Conservation (phyloP, 805 yeast species). For the Martiniozyma abietophila region DNA sequence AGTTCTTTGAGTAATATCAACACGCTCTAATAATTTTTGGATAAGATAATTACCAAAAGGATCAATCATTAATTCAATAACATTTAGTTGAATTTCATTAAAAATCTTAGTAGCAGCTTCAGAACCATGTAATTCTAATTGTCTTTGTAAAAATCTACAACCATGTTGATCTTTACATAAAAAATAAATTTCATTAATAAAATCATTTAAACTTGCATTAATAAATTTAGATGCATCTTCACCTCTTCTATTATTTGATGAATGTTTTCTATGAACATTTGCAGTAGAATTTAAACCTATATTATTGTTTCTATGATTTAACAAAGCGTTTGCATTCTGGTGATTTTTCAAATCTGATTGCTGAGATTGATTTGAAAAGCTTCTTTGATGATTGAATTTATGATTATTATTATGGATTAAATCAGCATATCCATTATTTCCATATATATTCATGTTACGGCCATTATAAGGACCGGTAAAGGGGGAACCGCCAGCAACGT, state of each 20-base stretch:
- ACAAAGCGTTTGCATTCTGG: neutral
- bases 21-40: conserved; percentile 80
- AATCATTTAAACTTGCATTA: conserved; percentile 60
- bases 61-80: conserved; percentile 84
- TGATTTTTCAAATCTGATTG: neutral
- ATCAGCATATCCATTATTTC: neutral
- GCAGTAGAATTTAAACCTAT: conserved; percentile 24
- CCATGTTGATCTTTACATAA: conserved; percentile 96
- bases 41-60: conserved; percentile 96
- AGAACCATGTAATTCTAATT: conserved; percentile 57
- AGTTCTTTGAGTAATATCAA: conserved; percentile 60
- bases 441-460: too few species aligned
- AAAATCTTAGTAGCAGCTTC: conserved; percentile 67
- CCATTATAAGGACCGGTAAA: too few species aligned
- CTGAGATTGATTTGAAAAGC: too few species aligned
- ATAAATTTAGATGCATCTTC: conserved; percentile 67
- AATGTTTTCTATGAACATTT: conserved; percentile 27
- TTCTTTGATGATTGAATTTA: neutral
- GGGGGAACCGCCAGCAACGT: too few species aligned
- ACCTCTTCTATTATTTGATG: conserved; percentile 30
- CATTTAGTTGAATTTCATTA: conserved; percentile 66
- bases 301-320: conserved; percentile 8
- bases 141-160: conserved; percentile 84
- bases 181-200: conserved; percentile 62
- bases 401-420: neutral